Evolutionary conservation across 441 rosid genomes (phyloP).

Genomic region (Eruca vesicaria): DNA sequence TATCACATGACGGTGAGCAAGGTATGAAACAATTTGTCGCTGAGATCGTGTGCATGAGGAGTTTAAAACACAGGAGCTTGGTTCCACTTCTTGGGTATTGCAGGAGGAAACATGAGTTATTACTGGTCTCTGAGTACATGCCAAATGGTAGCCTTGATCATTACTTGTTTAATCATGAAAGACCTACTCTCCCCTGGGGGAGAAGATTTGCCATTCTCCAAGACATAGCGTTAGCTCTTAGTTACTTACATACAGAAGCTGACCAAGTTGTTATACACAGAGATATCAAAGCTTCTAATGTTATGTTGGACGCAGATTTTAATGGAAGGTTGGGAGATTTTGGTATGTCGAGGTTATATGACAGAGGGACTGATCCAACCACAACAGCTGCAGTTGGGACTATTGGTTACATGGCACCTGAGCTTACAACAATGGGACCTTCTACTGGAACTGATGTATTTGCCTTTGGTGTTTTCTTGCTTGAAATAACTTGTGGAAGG

Average conservation of each 20-base stretch:
- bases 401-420: slow-evolving; percentile 72
- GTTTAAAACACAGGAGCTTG: slow-evolving; percentile 52
- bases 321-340: slow-evolving; percentile 74
- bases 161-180: slow-evolving; percentile 26
- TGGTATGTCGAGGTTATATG: slow-evolving; percentile 63
- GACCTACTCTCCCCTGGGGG: slow-evolving; percentile 38
- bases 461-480: slow-evolving; percentile 64
- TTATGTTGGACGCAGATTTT: no score
- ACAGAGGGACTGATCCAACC: no score
- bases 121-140: slow-evolving; percentile 61
- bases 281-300: slow-evolving; percentile 61
- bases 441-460: slow-evolving; percentile 54
- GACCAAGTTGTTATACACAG: slow-evolving; percentile 71
- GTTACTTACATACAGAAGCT: slow-evolving; percentile 70
- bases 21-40: slow-evolving; percentile 66
- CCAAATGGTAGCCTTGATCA: slow-evolving; percentile 60
- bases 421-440: slow-evolving; percentile 49
- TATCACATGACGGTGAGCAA: slow-evolving; percentile 40
- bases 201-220: slow-evolving; percentile 44
- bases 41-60: slow-evolving; percentile 53
- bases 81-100: slow-evolving; percentile 63
- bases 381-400: no score
- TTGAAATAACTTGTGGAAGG: slow-evolving; percentile 65
- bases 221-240: slow-evolving; percentile 53
- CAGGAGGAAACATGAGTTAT: slow-evolving; percentile 50